Conservation (phyloP, 306 rosid species). For the Castanospermum australe region DNA sequence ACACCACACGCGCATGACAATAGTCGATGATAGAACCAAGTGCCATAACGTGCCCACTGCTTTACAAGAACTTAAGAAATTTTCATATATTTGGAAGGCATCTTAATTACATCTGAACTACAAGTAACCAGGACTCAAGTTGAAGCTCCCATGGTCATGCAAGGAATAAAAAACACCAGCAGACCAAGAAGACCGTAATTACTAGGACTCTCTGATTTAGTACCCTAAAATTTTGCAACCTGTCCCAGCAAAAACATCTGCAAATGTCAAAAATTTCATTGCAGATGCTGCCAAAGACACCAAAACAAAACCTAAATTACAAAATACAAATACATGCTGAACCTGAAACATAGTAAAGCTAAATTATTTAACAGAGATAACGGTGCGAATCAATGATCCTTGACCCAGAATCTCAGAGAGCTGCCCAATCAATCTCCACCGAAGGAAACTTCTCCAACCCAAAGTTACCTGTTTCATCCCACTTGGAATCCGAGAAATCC, state of each 20-base stretch:
- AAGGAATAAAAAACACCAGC: conserved; percentile 57
- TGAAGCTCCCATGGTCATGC: conserved; percentile 44
- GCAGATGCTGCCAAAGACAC: conserved; percentile 55
- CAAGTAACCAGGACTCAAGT: background rate
- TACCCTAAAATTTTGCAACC: conserved; percentile 21
- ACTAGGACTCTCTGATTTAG: conserved; percentile 9
- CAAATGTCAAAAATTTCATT: conserved; percentile 70
- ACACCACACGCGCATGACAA: background rate
- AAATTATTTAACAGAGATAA: background rate
- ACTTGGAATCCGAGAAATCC: conserved; percentile 51
- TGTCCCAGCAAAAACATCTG: conserved; percentile 50
- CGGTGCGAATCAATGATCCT: background rate
- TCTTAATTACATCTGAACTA: background rate
- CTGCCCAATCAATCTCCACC: conserved; percentile 89
- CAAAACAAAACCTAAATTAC: conserved; percentile 16
- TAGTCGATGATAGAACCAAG: background rate
- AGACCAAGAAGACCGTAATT: conserved; percentile 31
- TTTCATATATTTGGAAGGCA: conserved; percentile 5
- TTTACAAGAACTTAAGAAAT: background rate
- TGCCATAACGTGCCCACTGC: background rate
- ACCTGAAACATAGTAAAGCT: background rate
- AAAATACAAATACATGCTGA: background rate
- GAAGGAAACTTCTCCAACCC: conserved; percentile 83
- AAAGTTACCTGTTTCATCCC: conserved; percentile 51
- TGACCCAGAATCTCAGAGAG: conserved; percentile 39